Conservation (phyloP, 257 asterid species). For the Thymus mandschuricus region DNA sequence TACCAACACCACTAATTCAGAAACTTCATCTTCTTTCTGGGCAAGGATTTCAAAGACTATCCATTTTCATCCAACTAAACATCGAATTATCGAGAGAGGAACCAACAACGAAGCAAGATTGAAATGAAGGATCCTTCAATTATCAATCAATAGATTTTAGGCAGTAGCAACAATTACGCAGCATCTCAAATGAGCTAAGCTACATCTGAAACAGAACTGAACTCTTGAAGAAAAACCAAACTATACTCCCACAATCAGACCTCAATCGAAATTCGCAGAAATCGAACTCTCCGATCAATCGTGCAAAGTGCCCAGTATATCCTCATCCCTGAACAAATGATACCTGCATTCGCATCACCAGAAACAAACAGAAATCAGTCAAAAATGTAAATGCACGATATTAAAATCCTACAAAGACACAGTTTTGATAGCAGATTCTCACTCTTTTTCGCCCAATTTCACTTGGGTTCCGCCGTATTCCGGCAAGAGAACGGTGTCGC, state of each 20-base stretch:
- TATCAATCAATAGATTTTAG: no score
- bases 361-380: constrained; percentile 21
- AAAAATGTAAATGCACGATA: not conserved
- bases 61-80: not conserved
- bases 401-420: not conserved
- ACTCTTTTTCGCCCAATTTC: constrained; percentile 91
- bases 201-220: not conserved
- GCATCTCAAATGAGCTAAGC: constrained; percentile 18
- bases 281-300: constrained; percentile 36
- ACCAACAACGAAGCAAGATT: not conserved
- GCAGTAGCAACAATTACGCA: constrained; percentile 7
- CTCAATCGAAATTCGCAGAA: constrained; percentile 3
- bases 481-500: constrained; percentile 88
- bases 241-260: constrained; percentile 10
- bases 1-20: not conserved
- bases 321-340: constrained; percentile 68
- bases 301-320: constrained; percentile 60
- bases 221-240: not conserved
- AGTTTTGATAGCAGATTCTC: constrained; percentile 30
- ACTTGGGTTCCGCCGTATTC: constrained; percentile 93
- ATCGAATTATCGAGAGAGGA: not conserved
- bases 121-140: not conserved
- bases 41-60: not conserved
- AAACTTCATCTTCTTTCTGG: not conserved
- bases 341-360: constrained; percentile 46